Evolutionary conservation across 1,139 yeast genomes (phyloP).

Genomic region (Blastobotrys ciferrii): DNA sequence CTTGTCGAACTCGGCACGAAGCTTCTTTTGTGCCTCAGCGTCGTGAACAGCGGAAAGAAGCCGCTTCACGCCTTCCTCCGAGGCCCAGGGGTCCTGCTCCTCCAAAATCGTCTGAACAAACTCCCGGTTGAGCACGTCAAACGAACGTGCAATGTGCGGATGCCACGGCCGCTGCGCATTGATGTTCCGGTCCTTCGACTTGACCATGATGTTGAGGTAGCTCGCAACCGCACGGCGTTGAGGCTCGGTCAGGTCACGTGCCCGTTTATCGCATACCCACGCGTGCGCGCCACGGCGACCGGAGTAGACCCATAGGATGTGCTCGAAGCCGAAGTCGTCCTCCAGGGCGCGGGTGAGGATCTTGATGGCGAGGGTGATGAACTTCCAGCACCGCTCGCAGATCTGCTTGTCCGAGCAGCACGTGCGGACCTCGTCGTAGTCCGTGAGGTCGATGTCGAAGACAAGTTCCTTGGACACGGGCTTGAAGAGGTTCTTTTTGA

Average conservation of each 20-base stretch:
- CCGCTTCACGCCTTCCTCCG: constrained; percentile 50
- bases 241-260: constrained; percentile 68
- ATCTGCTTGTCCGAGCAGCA: constrained; percentile 87
- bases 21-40: constrained; percentile 49
- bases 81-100: constrained; percentile 85
- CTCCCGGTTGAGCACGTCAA: constrained; percentile 59
- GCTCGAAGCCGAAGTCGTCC: constrained; percentile 87
- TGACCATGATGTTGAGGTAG: constrained; percentile 69
- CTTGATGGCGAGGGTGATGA: constrained; percentile 81
- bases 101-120: constrained; percentile 66
- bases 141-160: constrained; percentile 70
- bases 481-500: constrained; percentile 77
- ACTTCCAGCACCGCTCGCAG: constrained; percentile 91
- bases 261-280: constrained; percentile 89
- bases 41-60: constrained; percentile 66
- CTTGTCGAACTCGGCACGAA: constrained; percentile 51
- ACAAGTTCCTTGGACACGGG: constrained; percentile 86
- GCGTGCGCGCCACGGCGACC: constrained; percentile 99
- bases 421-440: constrained; percentile 89
- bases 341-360: constrained; percentile 68
- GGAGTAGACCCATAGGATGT: constrained; percentile 91
- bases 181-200: constrained; percentile 46
- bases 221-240: constrained; percentile 77
- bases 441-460: constrained; percentile 96
- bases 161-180: constrained; percentile 77